Percentiles rank a stretch among this genome's conserved stretches.
Evolutionary conservation across 1,139 yeast genomes (phyloP).

Genomic region (Hansenula lynferdii): DNA sequence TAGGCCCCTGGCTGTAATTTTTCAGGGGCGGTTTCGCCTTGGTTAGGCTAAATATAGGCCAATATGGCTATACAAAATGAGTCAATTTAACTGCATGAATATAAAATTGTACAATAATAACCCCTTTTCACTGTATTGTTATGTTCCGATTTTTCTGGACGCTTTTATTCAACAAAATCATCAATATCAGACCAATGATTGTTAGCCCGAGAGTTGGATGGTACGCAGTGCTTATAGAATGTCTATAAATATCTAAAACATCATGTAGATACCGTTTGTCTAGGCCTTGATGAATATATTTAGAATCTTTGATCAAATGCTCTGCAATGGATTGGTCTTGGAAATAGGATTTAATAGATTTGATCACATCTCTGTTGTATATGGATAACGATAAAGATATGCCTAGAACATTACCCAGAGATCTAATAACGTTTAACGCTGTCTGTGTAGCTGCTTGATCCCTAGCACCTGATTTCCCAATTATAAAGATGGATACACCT

Average conservation of each 20-base stretch:
- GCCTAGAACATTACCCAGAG: slow-evolving; percentile 43
- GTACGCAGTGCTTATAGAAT: slow-evolving; percentile 10
- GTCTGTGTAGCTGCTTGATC: slow-evolving; percentile 35
- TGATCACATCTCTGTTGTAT: slow-evolving; percentile 17
- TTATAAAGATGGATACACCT: slow-evolving; percentile 35
- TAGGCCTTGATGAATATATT: slow-evolving; percentile 11
- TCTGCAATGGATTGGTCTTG: too few relatives aligned
- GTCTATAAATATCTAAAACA: slow-evolving; percentile 13
- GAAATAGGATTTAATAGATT: too few relatives aligned
- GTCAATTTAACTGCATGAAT: not conserved
- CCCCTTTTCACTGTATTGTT: not conserved
- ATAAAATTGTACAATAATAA: not conserved
- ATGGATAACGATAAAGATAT: slow-evolving; percentile 37
- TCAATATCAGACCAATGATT: slow-evolving; percentile 3
- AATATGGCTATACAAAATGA: too few relatives aligned
- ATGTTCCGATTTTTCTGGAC: not conserved
- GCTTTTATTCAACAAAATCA: not conserved
- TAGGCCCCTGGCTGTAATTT: too few relatives aligned
- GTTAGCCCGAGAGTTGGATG: slow-evolving; percentile 11
- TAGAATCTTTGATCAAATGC: slow-evolving; percentile 13
- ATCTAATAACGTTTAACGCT: slow-evolving; percentile 26
- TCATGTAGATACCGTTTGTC: slow-evolving; percentile 6
- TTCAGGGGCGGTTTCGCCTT: not conserved
- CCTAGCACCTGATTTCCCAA: slow-evolving; percentile 35
- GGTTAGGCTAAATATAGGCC: too few relatives aligned